Conservation (phyloP, 306 rosid genomes). For the Quercus wislizeni region DNA sequence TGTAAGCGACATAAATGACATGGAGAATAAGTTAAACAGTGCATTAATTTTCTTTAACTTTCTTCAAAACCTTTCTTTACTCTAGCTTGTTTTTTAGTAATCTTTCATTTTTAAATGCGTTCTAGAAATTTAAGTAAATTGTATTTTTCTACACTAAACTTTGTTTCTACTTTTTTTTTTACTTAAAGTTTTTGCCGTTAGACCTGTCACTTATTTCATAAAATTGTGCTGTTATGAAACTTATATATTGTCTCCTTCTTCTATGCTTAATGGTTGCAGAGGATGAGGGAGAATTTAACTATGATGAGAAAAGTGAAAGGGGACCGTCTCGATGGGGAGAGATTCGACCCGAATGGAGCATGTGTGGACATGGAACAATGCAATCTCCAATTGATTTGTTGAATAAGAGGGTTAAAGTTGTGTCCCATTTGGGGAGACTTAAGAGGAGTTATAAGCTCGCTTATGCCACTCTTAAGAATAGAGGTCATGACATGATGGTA, state of each 20-base stretch:
- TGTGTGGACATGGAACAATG: conserved; percentile 55
- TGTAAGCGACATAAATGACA: neutral
- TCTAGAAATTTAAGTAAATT: no score
- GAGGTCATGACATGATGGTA: conserved; percentile 79
- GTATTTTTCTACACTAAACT: no score
- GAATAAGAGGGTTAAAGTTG: conserved; percentile 41
- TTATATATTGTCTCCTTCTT: neutral
- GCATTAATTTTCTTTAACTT: neutral
- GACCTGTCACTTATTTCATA: no score
- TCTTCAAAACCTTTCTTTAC: neutral
- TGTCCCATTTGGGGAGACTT: conserved; percentile 33
- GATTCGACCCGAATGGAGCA: conserved; percentile 52
- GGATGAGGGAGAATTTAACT: conserved; percentile 55
- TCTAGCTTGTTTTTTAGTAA: neutral
- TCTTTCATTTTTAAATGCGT: neutral
- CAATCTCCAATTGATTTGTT: conserved; percentile 74
- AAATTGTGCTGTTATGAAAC: neutral
- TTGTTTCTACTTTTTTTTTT: no score
- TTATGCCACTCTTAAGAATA: conserved; percentile 60
- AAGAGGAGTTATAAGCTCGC: conserved; percentile 36
- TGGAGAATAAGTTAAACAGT: neutral
- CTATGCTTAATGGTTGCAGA: conserved; percentile 27
- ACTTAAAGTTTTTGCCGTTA: neutral
- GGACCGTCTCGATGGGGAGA: conserved; percentile 76
- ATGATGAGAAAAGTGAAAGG: conserved; percentile 23